Percentiles rank a stretch among this genome's conserved stretches.
phyloP scores from a whole-genome alignment of 371 early-diverging fungal species.

The Saksenaea oblongispora region DNA sequence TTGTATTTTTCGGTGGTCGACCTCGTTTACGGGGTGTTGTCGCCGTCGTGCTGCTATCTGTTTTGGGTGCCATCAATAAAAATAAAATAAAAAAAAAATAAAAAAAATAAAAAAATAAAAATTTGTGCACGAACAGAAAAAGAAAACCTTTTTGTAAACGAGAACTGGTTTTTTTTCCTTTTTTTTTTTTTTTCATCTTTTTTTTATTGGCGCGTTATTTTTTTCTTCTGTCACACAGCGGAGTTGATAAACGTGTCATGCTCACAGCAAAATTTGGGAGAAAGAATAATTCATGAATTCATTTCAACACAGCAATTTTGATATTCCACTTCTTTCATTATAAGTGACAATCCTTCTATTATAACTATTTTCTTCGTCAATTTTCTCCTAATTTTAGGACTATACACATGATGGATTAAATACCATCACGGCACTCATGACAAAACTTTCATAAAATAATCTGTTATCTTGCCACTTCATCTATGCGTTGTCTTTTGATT shows the following conservation, averaged over 20 bases:
- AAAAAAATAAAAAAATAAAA: neutral
- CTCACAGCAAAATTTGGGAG: no score
- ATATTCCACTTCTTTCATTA: no score
- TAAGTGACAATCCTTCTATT: no score
- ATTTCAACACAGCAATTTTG: no score
- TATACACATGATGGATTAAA: no score
- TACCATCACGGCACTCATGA: no score
- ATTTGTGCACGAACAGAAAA: slow-evolving; percentile 1
- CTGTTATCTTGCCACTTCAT: no score
- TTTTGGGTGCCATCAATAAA: neutral
- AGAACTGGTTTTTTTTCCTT: slow-evolving; percentile 3
- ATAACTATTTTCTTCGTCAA: no score
- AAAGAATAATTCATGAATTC: no score
- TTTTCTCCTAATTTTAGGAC: no score
- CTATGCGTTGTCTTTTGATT: no score
- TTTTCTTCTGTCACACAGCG: neutral
- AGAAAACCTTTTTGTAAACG: neutral
- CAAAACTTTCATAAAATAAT: no score
- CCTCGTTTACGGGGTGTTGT: neutral
- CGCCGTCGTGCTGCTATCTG: neutral
- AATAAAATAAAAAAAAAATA: neutral
- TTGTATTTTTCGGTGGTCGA: slow-evolving; percentile 1
- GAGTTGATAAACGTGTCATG: slow-evolving; percentile 1
- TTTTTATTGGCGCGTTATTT: neutral
- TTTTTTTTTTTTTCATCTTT: neutral